Conservation (phyloP, 2,329 filamentous ascomycete genomes). For the Aspergillus glaucus region DNA sequence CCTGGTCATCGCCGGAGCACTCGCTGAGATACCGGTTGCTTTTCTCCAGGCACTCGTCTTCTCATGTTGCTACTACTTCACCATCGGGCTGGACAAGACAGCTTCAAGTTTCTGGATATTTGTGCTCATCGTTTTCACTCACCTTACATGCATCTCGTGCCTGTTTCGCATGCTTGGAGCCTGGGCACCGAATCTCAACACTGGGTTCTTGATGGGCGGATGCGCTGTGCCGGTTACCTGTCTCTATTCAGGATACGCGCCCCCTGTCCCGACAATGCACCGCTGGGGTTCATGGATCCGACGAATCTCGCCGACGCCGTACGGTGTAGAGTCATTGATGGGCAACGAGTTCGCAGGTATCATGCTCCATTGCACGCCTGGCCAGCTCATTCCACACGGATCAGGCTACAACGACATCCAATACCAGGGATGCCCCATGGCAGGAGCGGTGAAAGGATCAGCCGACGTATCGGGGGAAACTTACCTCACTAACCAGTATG, state of each 20-base stretch:
- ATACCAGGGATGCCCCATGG: constrained; percentile 51
- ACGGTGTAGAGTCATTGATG: constrained; percentile 59
- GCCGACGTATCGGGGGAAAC: constrained; percentile 43
- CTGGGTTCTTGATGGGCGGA: neutral
- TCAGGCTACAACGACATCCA: constrained; percentile 29
- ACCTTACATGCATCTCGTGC: neutral
- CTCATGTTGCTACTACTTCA: constrained; percentile 3
- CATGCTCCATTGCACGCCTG: constrained; percentile 45
- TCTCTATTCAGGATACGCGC: constrained; percentile 1
- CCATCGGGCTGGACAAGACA: neutral
- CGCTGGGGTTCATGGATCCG: constrained; percentile 4
- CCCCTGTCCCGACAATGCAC: neutral
- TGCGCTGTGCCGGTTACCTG: neutral
- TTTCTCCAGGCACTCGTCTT: neutral
- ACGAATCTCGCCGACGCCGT: constrained; percentile 56
- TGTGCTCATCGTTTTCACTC: neutral
- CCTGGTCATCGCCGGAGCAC: neutral
- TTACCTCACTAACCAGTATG: constrained; percentile 25
- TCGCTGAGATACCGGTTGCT: neutral
- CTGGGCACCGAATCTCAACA: neutral
- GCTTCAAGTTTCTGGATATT: neutral
- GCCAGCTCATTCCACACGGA: constrained; percentile 48
- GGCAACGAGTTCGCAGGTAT: constrained; percentile 60
- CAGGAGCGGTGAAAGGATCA: constrained; percentile 44
- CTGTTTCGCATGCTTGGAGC: constrained; percentile 2